These are phyloP conservation scores for Rehmannia glutinosa DNA, from an alignment of 257 asterid species.

Conservation along the genomic window DNA sequence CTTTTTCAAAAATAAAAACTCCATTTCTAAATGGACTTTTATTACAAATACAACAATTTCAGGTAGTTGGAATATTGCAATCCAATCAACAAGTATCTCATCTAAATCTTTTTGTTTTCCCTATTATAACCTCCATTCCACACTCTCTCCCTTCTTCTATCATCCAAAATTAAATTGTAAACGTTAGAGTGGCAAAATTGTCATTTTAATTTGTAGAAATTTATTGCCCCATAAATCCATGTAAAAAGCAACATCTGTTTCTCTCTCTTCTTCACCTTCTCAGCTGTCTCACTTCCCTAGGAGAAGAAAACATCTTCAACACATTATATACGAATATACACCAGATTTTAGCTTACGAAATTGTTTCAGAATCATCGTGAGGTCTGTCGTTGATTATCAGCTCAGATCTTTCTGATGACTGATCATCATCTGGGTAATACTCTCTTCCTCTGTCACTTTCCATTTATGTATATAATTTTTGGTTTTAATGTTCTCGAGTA, in stretches of 20 bases:
- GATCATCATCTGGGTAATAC: conserved; percentile 17
- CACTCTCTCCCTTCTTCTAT: too few species aligned
- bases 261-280: conserved; percentile 11
- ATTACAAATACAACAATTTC: too few species aligned
- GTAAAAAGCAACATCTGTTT: not conserved
- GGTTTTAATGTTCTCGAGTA: not conserved
- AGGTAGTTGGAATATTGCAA: too few species aligned
- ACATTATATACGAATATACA: not conserved
- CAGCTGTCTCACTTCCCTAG: conserved; percentile 22
- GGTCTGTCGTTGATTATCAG: not conserved
- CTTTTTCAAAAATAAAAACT: too few species aligned
- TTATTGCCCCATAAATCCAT: not conserved
- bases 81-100: too few species aligned
- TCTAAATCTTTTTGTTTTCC: too few species aligned
- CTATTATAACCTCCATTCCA: too few species aligned
- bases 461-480: not conserved
- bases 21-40: too few species aligned
- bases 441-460: not conserved
- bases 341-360: not conserved
- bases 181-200: not conserved
- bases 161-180: not conserved
- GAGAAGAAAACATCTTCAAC: conserved; percentile 12
- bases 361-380: not conserved
- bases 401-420: conserved; percentile 28
- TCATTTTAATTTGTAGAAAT: not conserved